phyloP scores from a whole-genome alignment of 2,329 filamentous ascomycete species.

The Leptographium galeiforme region DNA sequence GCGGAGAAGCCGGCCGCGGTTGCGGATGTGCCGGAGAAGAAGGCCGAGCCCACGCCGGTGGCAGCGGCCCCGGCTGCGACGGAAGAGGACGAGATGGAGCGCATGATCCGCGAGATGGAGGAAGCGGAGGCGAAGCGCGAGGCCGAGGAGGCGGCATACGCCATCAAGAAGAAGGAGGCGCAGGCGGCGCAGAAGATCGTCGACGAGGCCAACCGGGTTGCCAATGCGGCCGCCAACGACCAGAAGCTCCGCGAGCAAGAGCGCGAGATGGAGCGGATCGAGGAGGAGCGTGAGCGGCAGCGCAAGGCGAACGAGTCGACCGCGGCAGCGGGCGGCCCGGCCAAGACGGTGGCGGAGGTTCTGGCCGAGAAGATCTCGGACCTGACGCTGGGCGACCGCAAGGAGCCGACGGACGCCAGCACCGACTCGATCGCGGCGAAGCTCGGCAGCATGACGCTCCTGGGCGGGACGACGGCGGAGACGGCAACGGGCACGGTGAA shows the following conservation, averaged over 20 bases:
- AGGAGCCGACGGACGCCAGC: conserved; percentile 23
- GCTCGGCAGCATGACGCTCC: conserved; percentile 36
- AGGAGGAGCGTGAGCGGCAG: conserved; percentile 54
- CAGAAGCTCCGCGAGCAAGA: conserved; percentile 58
- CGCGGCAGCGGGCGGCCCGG: conserved; percentile 22
- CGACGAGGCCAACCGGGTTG: conserved; percentile 9
- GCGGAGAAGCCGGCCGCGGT: background rate
- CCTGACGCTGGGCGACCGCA: conserved; percentile 27
- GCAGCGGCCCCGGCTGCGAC: conserved; percentile 13
- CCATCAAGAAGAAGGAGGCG: conserved; percentile 9
- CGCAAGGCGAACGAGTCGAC: conserved; percentile 36
- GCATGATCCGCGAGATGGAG: conserved; percentile 15
- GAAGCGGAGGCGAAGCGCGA: conserved; percentile 12
- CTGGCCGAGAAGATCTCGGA: conserved; percentile 27
- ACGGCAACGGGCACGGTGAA: conserved; percentile 31
- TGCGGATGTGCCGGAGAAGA: conserved; percentile 14
- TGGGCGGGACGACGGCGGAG: conserved; percentile 14
- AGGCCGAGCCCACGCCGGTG: conserved; percentile 16
- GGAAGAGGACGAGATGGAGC: conserved; percentile 24
- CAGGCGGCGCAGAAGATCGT: conserved; percentile 7
- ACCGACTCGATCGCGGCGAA: conserved; percentile 34
- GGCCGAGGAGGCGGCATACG: conserved; percentile 9
- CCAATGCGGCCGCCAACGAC: conserved; percentile 11
- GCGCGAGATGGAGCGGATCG: conserved; percentile 56
- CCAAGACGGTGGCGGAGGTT: conserved; percentile 36